Conservation (phyloP, 331 rosid genomes). For the Rhamnella rubrinervis region DNA sequence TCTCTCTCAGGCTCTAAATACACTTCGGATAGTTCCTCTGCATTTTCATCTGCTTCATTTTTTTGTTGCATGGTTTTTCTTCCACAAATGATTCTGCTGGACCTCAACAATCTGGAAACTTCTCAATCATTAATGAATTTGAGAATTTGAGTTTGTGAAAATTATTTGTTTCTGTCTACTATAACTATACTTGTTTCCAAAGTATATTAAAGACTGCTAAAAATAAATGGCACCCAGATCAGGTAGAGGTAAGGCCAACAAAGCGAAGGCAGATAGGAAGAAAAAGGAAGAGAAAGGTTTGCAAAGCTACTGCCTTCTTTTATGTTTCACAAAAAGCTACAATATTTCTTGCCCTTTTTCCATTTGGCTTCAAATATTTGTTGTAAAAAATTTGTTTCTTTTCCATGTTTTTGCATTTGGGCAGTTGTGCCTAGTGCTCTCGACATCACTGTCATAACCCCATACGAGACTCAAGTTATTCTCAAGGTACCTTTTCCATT, state of each 20-base stretch:
- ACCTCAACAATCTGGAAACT: no score
- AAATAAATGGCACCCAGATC: slow-evolving; percentile 76
- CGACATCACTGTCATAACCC: slow-evolving; percentile 65
- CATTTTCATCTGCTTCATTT: background rate
- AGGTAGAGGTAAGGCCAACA: slow-evolving; percentile 68
- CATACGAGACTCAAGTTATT: slow-evolving; percentile 60
- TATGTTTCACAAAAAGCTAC: no score
- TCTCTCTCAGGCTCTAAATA: slow-evolving; percentile 3
- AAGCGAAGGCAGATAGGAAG: slow-evolving; percentile 77
- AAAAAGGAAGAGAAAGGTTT: slow-evolving; percentile 89
- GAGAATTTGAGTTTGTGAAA: no score
- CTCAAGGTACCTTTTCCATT: slow-evolving; percentile 53
- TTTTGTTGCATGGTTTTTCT: background rate
- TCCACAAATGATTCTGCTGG: background rate
- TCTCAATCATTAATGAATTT: no score
- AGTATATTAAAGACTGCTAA: background rate
- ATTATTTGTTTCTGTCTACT: background rate
- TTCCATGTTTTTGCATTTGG: background rate
- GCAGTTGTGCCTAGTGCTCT: slow-evolving; percentile 68
- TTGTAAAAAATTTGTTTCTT: background rate
- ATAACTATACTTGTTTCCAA: background rate
- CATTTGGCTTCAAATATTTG: background rate
- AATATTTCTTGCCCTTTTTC: no score
- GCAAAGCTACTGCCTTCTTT: background rate
- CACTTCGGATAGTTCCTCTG: slow-evolving; percentile 7